Base-by-base conservation (phyloP, 345 rosid species). In the Firmiana major region DNA sequence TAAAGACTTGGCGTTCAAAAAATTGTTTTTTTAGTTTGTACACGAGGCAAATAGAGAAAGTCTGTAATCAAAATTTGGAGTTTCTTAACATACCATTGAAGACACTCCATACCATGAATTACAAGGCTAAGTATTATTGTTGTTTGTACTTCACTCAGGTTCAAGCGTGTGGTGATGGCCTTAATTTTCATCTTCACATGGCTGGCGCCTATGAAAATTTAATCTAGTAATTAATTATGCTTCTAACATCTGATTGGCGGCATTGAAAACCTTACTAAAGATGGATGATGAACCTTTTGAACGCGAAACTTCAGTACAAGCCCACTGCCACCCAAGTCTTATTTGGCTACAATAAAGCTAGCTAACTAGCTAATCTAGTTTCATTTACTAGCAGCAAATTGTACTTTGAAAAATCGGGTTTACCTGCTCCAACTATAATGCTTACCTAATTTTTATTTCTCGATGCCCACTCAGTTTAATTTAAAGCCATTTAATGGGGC, bases 391-490 rank as follows among this genome's bases (percentile, higher is more conserved):
- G 17, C 7, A 62, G 53, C 72, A 69, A 69, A n/a, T 63, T 81
- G 79, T 74, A 62, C 76, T 78, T 81, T 71, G 73, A 60, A 65
- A 75, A 76, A 77, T 68, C 84, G 53, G 71, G 76, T 67, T 79
- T 79, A 87, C 88, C 90, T 85, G 86, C 88, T 63, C 87, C 90
- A 87, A 84, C 90, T 75, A 83, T 78, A 73, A 79, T 58, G 53
- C 79, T 78, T 51, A 81, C 85, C 85, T 76, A 80, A 82, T 71
- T 43, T 21, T 53, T 67, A 53, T 62, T 58, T 53, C 16, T 38
- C 42, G 59, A 55, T 70, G 78, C 58, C 76, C 75, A 65, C 76
- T 69, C 68, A 19, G 74, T 34, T 48, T 7, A 26, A 69, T 45
- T 36, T 66, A 16, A 62, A 62, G 57, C 42, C 46, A 57, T 38